Conservation (phyloP, 768 basidiomycete species). For the Jaapia argillacea region DNA sequence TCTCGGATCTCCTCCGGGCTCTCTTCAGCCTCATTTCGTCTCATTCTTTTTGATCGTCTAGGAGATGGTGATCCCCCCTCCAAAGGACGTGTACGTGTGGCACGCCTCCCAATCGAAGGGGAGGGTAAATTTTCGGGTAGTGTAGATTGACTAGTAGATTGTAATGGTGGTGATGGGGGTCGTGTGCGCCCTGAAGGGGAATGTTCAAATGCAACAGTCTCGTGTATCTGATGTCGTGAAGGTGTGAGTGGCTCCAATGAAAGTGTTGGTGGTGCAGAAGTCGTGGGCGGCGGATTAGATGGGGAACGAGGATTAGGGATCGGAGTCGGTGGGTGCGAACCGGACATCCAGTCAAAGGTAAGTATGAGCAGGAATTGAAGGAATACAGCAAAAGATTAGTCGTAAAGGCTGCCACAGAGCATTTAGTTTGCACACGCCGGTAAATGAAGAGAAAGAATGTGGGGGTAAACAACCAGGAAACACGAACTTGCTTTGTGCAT, state of each 20-base stretch:
- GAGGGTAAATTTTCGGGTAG: too few relatives aligned
- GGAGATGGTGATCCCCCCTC: conserved; percentile 8
- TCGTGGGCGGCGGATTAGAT: conserved; percentile 21
- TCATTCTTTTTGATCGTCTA: conserved; percentile 6
- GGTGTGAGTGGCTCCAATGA: conserved; percentile 24
- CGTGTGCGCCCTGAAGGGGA: neutral
- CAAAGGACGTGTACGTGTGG: too few relatives aligned
- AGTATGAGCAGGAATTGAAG: conserved; percentile 16
- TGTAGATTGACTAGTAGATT: conserved; percentile 8
- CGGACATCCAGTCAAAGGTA: conserved; percentile 34
- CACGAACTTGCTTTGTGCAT: neutral
- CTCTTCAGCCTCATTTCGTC: conserved; percentile 36
- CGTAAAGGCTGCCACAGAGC: conserved; percentile 30
- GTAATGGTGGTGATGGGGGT: neutral
- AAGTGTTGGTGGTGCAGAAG: neutral
- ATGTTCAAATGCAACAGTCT: conserved; percentile 18
- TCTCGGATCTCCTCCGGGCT: conserved; percentile 26
- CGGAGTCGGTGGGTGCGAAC: conserved; percentile 35
- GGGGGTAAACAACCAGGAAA: neutral
- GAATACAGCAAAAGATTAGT: conserved; percentile 21
- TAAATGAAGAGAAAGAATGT: conserved; percentile 8
- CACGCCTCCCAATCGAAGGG: too few relatives aligned
- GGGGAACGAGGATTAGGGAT: conserved; percentile 28
- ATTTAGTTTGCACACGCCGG: conserved; percentile 24
- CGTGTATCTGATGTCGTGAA: conserved; percentile 33